Evolutionary conservation across 2,329 filamentous ascomycete genomes (phyloP).

Genomic region (Aspergillus pseudoglaucus): DNA sequence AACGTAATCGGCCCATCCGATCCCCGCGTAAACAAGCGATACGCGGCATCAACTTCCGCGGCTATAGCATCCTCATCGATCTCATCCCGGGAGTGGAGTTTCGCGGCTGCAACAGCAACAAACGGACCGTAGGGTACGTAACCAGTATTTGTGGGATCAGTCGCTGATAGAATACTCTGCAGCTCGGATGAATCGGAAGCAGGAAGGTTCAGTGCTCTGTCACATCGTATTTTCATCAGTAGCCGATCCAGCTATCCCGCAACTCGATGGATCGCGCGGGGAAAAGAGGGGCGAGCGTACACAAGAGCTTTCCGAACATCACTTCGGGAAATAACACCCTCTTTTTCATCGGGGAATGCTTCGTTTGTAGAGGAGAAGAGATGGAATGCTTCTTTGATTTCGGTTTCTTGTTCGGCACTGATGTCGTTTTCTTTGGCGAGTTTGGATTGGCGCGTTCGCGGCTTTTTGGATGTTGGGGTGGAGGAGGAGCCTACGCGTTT

Average conservation of each 20-base stretch:
- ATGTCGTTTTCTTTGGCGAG: constrained; percentile 90
- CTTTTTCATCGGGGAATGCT: constrained; percentile 63
- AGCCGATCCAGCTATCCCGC: background rate
- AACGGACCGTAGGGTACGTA: constrained; percentile 75
- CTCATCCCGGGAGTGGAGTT: constrained; percentile 57
- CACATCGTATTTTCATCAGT: constrained; percentile 1
- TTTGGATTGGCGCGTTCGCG: constrained; percentile 62
- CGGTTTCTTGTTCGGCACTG: constrained; percentile 72
- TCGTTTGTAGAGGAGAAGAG: constrained; percentile 60
- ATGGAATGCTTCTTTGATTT: constrained; percentile 84
- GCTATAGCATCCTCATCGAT: constrained; percentile 50
- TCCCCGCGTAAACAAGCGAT: constrained; percentile 64
- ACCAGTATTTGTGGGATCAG: constrained; percentile 77
- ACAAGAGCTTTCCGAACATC: constrained; percentile 67
- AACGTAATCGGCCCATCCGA: constrained; percentile 63
- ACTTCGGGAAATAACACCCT: constrained; percentile 60
- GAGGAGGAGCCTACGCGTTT: constrained; percentile 27
- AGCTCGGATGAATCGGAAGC: constrained; percentile 61
- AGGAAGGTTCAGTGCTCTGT: constrained; percentile 72
- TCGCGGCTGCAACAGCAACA: constrained; percentile 79
- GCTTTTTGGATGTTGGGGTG: constrained; percentile 29
- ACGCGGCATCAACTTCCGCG: constrained; percentile 74
- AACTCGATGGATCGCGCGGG: background rate
- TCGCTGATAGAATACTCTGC: constrained; percentile 66
- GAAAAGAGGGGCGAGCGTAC: constrained; percentile 42